Evolutionary conservation across 768 basidiomycete genomes (phyloP).

Genomic region (Kondoa malvinella): DNA sequence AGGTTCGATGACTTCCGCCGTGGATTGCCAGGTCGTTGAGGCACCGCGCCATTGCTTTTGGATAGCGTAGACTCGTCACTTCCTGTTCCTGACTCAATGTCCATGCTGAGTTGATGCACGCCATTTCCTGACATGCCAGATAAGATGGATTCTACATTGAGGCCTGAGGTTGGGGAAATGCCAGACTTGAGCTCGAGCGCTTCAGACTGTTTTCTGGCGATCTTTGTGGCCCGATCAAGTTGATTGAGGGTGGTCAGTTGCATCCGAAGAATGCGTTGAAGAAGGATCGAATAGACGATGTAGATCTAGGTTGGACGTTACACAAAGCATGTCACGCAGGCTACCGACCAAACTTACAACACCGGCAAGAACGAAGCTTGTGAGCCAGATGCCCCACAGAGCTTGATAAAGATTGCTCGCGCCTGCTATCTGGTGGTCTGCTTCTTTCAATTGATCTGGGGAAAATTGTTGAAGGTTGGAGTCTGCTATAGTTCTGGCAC

Average conservation of each 20-base stretch:
- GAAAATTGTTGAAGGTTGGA: not conserved
- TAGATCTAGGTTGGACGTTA: not conserved
- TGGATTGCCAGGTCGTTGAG: not conserved
- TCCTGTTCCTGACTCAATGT: no score
- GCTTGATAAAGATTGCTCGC: not conserved
- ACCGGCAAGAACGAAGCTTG: not conserved
- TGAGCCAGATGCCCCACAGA: slow-evolving; percentile 1
- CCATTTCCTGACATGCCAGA: no score
- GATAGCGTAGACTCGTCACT: not conserved
- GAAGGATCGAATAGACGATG: not conserved
- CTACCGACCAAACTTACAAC: not conserved
- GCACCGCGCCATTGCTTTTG: not conserved
- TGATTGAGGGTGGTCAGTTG: not conserved
- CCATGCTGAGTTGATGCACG: no score
- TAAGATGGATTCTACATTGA: no score
- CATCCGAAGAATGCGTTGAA: not conserved
- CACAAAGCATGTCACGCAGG: not conserved
- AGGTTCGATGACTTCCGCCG: not conserved
- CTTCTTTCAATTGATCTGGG: not conserved
- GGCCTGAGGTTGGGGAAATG: no score
- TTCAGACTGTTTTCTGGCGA: not conserved
- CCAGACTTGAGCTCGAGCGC: not conserved
- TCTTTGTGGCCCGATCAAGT: slow-evolving; percentile 2
- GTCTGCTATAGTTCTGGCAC: not conserved
- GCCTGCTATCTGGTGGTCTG: not conserved